Conservation (phyloP, 2,329 filamentous ascomycete species). For the Phaeosphaeria sp. region DNA sequence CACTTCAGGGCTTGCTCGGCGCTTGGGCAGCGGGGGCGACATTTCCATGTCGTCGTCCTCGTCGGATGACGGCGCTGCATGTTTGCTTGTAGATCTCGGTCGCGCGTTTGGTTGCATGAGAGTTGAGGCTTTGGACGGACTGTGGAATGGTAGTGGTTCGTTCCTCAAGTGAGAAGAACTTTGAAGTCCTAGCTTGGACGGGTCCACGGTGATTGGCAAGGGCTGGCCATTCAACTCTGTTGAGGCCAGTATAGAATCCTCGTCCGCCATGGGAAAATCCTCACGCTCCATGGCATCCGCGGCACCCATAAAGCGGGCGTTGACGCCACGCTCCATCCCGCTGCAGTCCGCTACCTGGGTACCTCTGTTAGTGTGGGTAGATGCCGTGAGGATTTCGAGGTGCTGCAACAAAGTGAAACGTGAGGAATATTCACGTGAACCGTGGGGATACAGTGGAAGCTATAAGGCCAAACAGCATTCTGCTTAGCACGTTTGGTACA, state of each 20-base stretch:
- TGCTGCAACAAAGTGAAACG: background rate
- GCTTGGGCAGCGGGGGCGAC: constrained; percentile 16
- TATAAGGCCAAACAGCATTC: background rate
- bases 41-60: constrained; percentile 31
- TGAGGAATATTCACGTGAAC: background rate
- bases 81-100: constrained; percentile 6
- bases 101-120: constrained; percentile 8
- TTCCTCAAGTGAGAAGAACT: constrained; percentile 22
- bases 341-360: constrained; percentile 1
- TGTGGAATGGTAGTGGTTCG: constrained; percentile 38
- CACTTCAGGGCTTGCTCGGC: constrained; percentile 31
- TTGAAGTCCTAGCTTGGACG: constrained; percentile 31
- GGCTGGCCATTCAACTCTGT: constrained; percentile 44
- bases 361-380: background rate
- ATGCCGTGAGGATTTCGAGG: background rate
- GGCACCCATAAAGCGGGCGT: constrained; percentile 16
- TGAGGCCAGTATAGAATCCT: constrained; percentile 35
- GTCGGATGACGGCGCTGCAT: constrained; percentile 12
- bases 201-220: constrained; percentile 33
- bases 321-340: constrained; percentile 21
- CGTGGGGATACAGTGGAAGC: background rate
- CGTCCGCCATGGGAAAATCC: constrained; percentile 37
- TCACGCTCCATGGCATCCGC: constrained; percentile 33
- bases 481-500: background rate
- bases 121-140: constrained; percentile 17